Conservation (phyloP, 177 flowering plant species). For the Vitis hybrid region DNA sequence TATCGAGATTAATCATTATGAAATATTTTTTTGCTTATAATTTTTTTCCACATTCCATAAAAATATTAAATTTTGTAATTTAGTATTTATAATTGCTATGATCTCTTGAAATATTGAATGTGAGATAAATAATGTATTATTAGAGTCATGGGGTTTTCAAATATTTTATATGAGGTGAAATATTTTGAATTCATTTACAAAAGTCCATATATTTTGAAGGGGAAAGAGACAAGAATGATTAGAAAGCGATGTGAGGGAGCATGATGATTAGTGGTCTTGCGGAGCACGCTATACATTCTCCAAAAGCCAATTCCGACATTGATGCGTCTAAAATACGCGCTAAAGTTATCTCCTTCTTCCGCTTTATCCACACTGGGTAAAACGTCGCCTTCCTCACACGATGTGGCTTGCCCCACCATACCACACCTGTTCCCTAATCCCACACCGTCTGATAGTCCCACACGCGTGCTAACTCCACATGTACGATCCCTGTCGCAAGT, state of each 20-base stretch:
- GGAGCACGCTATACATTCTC: background rate
- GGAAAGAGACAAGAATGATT: background rate
- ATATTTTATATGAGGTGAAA: background rate
- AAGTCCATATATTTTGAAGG: background rate
- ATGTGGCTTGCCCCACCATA: background rate
- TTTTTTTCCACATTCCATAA: too few relatives aligned
- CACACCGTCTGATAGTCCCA: background rate
- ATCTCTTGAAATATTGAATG: too few relatives aligned
- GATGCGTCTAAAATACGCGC: slow-evolving; percentile 16
- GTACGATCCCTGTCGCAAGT: background rate
- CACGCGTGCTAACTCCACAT: background rate
- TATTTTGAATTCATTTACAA: background rate
- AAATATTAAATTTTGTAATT: too few relatives aligned
- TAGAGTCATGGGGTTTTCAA: background rate
- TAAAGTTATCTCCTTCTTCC: background rate
- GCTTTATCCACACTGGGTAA: background rate
- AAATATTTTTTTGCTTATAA: fast-evolving
- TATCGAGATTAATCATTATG: fast-evolving
- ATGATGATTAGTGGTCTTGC: background rate
- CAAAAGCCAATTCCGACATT: slow-evolving; percentile 5
- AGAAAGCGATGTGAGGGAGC: background rate
- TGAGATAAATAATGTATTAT: too few relatives aligned
- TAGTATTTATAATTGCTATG: too few relatives aligned
- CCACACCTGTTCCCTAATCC: background rate
- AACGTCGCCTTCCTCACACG: background rate